Base-by-base conservation (phyloP, 2,329 filamentous ascomycete genomes). In the Fusarium pilosicola region DNA sequence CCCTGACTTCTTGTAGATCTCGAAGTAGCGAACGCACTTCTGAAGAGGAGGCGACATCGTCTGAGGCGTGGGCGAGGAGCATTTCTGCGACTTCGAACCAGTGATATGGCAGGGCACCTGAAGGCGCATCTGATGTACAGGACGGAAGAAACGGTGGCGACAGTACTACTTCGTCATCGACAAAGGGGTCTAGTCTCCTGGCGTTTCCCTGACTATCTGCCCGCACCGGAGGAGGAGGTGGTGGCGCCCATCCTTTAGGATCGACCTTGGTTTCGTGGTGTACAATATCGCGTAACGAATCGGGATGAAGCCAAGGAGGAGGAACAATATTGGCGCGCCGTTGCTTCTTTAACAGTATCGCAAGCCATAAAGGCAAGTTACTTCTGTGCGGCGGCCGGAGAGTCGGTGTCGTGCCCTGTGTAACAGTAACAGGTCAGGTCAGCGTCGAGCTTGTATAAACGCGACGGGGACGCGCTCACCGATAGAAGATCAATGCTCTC, bases 61-160 rank as follows among this genome's bases (percentile, higher is more conserved):
- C 95, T 32, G 90, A 88, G 8, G 95, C 95, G 62, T 94, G 92
- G 52, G 95, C 93, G 5, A 99, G 88, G 51, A 99, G 86, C 80
- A 97, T 91, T 83, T 97, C 95, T 24, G 93, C 92, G 14, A 98
- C 85, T 83, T 98, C 96, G 46, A 97, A 88, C 95, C 96, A 99
- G 84, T 98, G 96, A 80, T 97, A 98, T 1, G 96, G 96, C 38
- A 99, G 85, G 20, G 91, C 90, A 45, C 91, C 90, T 2, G 90
- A 84, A 14, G 92, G 90, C 4, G 92, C 89, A 52, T 89, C 86
- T 26, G 92, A 90, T 0, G 92, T 95, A 73, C 93, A 94, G 22
- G 92, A 91, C 3, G 90, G 89, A 3, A 97, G 83, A 80, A 98
- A 98, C 0, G 96, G 96, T 8, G 95, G 90, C 2, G 91, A 90